phyloP scores from a whole-genome alignment of 2,329 filamentous ascomycete species.

The Byssothecium circinans region DNA sequence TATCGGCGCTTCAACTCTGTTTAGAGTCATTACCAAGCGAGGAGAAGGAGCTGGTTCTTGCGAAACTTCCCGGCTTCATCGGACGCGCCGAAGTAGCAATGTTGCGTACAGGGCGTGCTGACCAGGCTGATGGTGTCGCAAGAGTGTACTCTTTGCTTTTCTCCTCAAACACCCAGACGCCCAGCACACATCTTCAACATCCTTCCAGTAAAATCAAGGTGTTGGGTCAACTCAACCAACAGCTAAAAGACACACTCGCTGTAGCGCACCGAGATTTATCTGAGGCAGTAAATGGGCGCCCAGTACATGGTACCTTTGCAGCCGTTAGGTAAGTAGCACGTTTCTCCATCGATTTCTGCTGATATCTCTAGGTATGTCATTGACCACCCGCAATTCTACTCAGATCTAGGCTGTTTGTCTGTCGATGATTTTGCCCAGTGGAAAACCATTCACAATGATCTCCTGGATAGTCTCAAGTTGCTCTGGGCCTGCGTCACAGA shows the following conservation, averaged over 20 bases:
- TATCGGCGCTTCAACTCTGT: conserved; percentile 47
- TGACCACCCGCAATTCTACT: conserved; percentile 44
- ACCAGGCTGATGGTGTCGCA: conserved; percentile 90
- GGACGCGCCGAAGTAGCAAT: conserved; percentile 57
- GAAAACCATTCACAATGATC: conserved; percentile 54
- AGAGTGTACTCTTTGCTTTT: conserved; percentile 74
- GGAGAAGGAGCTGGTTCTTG: conserved; percentile 14
- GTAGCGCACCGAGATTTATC: conserved; percentile 67
- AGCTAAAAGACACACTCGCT: conserved; percentile 65
- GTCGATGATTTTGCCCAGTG: conserved; percentile 23
- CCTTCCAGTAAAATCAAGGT: conserved; percentile 48
- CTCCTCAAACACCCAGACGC: conserved; percentile 45
- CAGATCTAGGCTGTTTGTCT: conserved; percentile 12
- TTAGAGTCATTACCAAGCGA: conserved; percentile 22
- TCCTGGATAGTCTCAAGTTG: conserved; percentile 63
- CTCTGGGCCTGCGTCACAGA: conserved; percentile 77
- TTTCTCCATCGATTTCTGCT: not conserved
- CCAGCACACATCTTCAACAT: conserved; percentile 25
- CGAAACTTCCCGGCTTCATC: conserved; percentile 29
- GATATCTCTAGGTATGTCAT: conserved; percentile 50
- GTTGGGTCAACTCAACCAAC: conserved; percentile 59
- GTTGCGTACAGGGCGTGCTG: conserved; percentile 75
- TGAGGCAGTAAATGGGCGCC: conserved; percentile 55
- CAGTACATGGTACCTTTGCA: conserved; percentile 50
- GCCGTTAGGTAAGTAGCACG: conserved; percentile 33